Evolutionary conservation across 331 rosid genomes (phyloP).

Genomic region (Spiraea crenata): DNA sequence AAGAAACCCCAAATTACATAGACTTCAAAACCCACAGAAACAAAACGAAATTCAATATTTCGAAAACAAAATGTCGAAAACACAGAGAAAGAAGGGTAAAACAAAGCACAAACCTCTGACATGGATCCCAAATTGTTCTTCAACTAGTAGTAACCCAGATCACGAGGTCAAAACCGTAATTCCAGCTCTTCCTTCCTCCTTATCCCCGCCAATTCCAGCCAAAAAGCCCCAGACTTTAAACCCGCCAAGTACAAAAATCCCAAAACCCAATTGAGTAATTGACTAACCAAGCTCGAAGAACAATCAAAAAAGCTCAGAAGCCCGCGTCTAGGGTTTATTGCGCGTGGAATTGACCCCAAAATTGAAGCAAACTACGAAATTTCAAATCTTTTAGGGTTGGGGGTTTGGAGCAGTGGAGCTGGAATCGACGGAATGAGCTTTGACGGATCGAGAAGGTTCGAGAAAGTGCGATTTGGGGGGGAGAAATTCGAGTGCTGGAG

Average conservation of each 20-base stretch:
- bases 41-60: neutral
- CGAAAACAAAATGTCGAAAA: neutral
- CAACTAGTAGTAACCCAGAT: conserved; percentile 7
- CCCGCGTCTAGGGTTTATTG: neutral
- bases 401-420: conserved; percentile 9
- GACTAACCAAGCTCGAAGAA: neutral
- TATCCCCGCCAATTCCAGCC: neutral
- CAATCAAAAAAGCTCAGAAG: neutral
- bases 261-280: conserved; percentile 1
- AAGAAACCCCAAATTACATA: neutral
- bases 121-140: conserved; percentile 25
- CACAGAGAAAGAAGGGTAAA: neutral
- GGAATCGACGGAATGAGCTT: neutral
- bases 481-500: neutral
- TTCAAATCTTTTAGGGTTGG: neutral
- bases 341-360: conserved; percentile 4
- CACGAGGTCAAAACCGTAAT: conserved; percentile 23
- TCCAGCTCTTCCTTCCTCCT: conserved; percentile 12
- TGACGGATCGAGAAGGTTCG: conserved; percentile 26
- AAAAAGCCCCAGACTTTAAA: neutral
- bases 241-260: neutral
- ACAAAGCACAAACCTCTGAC: conserved; percentile 27
- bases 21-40: neutral
- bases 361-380: conserved; percentile 5
- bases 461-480: neutral